A percentile compares a stretch with the other conserved stretches of the same genome.
Evolutionary conservation across 2,329 filamentous ascomycete genomes (phyloP).

Genomic region (Colletotrichum scovillei): DNA sequence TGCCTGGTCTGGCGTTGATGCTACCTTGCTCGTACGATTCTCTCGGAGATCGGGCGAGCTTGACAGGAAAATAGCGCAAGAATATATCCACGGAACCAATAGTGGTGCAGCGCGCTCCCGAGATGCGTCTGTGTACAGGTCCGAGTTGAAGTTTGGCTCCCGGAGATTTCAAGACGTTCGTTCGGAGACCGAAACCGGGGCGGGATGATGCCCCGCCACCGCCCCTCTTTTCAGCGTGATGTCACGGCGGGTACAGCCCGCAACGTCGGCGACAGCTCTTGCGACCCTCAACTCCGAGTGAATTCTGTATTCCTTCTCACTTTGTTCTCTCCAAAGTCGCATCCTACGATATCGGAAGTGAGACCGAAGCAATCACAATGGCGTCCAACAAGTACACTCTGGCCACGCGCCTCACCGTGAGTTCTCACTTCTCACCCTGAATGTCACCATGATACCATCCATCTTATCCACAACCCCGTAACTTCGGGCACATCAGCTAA

Average conservation of each 20-base stretch:
- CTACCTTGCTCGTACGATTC: neutral
- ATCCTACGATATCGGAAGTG: neutral
- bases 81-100: neutral
- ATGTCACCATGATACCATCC: neutral
- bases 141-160: neutral
- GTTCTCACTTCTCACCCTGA: neutral
- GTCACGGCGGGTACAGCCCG: conserved; percentile 33
- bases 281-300: neutral
- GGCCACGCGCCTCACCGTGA: conserved; percentile 25
- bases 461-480: neutral
- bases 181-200: conserved; percentile 31
- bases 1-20: neutral
- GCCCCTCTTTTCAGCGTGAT: conserved; percentile 34
- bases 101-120: neutral
- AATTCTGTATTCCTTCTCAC: neutral
- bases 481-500: neutral
- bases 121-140: neutral
- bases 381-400: conserved; percentile 24
- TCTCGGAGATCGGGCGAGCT: neutral
- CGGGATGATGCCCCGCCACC: conserved; percentile 16
- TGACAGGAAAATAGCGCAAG: neutral
- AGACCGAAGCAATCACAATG: neutral
- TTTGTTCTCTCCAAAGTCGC: neutral
- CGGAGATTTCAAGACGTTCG: conserved; percentile 13
- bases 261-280: neutral